Conservation (phyloP, 176 grass and related monocot genomes). For the Puccinellia tenuiflora region DNA sequence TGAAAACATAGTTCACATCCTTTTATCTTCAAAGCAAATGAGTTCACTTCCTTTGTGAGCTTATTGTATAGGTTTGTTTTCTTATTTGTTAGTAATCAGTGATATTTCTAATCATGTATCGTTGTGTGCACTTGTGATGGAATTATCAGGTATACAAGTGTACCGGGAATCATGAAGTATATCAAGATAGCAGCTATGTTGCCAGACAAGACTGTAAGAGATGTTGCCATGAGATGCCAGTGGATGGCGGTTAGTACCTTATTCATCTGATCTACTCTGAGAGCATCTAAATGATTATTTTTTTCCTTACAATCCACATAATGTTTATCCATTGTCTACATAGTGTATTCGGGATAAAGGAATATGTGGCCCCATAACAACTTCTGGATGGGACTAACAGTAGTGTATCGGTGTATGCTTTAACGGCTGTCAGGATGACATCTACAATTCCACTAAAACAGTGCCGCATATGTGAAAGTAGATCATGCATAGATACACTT, state of each 20-base stretch:
- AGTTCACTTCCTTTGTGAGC: not conserved
- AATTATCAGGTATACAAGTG: slow-evolving; percentile 65
- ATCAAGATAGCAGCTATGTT: slow-evolving; percentile 88
- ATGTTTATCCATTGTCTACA: slow-evolving; percentile 7
- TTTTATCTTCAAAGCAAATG: not conserved
- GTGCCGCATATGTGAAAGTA: slow-evolving; percentile 27
- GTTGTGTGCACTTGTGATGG: slow-evolving; percentile 13
- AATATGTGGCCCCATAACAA: slow-evolving; percentile 19
- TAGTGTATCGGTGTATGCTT: slow-evolving; percentile 40
- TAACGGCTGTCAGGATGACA: slow-evolving; percentile 22
- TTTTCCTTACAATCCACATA: not conserved
- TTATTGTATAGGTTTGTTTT: not conserved
- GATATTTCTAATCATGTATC: slow-evolving; percentile 6
- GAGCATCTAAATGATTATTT: not conserved
- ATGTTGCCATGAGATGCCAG: slow-evolving; percentile 95
- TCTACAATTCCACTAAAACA: slow-evolving; percentile 31
- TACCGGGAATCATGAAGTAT: slow-evolving; percentile 92
- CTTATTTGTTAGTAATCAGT: not conserved
- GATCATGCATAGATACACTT: slow-evolving; percentile 34
- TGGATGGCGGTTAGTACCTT: slow-evolving; percentile 82
- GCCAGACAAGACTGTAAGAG: slow-evolving; percentile 92
- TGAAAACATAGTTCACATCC: not conserved
- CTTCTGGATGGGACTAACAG: slow-evolving; percentile 21
- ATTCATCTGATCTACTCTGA: slow-evolving; percentile 6
- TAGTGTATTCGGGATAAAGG: slow-evolving; percentile 1